Conservation (phyloP, 148 eudicot species). For the Fallopia convolvulus region DNA sequence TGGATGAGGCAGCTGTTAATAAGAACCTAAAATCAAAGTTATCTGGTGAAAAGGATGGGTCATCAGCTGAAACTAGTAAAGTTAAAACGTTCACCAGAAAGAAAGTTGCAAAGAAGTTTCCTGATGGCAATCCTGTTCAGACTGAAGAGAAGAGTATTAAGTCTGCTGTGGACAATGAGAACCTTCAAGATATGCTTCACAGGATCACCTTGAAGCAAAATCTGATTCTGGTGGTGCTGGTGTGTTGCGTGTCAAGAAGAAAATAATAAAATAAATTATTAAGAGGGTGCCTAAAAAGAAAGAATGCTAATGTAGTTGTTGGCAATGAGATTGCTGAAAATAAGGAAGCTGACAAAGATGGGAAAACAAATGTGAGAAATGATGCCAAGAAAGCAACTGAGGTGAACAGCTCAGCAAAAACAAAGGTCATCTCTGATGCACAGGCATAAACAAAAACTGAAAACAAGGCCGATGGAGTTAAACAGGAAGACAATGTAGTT, state of each 20-base stretch:
- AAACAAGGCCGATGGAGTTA: slow-evolving; percentile 29
- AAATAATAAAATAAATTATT: slow-evolving; percentile 63
- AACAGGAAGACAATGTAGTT: slow-evolving; percentile 24
- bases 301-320: slow-evolving; percentile 28
- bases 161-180: slow-evolving; percentile 19
- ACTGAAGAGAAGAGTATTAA: slow-evolving; percentile 29
- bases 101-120: slow-evolving; percentile 26
- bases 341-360: slow-evolving; percentile 23
- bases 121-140: slow-evolving; percentile 16
- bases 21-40: slow-evolving; percentile 23
- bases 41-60: slow-evolving; percentile 32
- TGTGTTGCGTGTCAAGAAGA: slow-evolving; percentile 34
- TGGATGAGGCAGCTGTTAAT: slow-evolving; percentile 30
- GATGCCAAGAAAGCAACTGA: slow-evolving; percentile 19
- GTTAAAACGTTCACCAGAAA: slow-evolving; percentile 48
- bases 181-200: slow-evolving; percentile 3
- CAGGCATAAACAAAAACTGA: slow-evolving; percentile 22
- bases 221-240: slow-evolving; percentile 17
- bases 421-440: slow-evolving; percentile 6
- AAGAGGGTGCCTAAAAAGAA: slow-evolving; percentile 69
- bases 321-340: slow-evolving; percentile 28
- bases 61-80: slow-evolving; percentile 31
- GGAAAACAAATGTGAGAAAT: slow-evolving; percentile 23
- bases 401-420: slow-evolving; percentile 12
- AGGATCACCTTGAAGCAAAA: slow-evolving; percentile 30